Evolutionary conservation across 495 filamentous ascomycete species (phyloP).

Genomic region (Podospora tetraspora): DNA sequence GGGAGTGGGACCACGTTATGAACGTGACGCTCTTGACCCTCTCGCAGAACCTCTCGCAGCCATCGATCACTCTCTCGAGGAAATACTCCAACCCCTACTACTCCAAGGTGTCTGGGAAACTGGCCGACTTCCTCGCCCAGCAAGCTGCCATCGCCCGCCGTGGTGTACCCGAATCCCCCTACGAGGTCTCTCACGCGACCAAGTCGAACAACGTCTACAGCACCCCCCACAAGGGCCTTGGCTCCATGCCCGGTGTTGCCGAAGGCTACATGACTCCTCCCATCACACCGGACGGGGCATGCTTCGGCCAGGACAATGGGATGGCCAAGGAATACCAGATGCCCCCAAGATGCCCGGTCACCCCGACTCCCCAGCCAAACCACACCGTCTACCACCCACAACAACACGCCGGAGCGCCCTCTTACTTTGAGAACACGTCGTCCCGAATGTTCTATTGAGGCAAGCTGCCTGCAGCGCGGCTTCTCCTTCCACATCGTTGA

Average conservation of each 20-base stretch:
- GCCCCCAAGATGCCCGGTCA: slow-evolving; percentile 49
- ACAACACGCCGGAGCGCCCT: slow-evolving; percentile 23
- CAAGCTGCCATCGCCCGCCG: slow-evolving; percentile 68
- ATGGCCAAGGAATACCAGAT: slow-evolving; percentile 43
- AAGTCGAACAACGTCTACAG: slow-evolving; percentile 58
- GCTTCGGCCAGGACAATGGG: slow-evolving; percentile 45
- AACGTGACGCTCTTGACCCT: slow-evolving; percentile 73
- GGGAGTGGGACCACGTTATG: slow-evolving; percentile 76
- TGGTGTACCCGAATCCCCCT: slow-evolving; percentile 61
- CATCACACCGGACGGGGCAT: slow-evolving; percentile 84
- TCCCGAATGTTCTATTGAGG: slow-evolving; percentile 34
- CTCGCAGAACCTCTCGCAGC: slow-evolving; percentile 81
- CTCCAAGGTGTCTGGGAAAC: slow-evolving; percentile 71
- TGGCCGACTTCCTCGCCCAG: slow-evolving; percentile 80
- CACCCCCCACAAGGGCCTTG: slow-evolving; percentile 80
- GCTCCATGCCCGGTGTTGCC: slow-evolving; percentile 55
- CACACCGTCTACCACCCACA: slow-evolving; percentile 21
- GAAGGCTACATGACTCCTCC: slow-evolving; percentile 90
- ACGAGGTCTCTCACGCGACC: slow-evolving; percentile 48
- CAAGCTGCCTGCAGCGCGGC: slow-evolving; percentile 12
- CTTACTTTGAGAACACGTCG: slow-evolving; percentile 28
- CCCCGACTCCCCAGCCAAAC: slow-evolving; percentile 43
- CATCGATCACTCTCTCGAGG: slow-evolving; percentile 75
- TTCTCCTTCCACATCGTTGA: slow-evolving; percentile 11
- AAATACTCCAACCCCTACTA: slow-evolving; percentile 83